These are phyloP conservation scores for Xylaria arbuscula DNA, from an alignment of 2,329 filamentous ascomycete genomes.

Conservation along the genomic window DNA sequence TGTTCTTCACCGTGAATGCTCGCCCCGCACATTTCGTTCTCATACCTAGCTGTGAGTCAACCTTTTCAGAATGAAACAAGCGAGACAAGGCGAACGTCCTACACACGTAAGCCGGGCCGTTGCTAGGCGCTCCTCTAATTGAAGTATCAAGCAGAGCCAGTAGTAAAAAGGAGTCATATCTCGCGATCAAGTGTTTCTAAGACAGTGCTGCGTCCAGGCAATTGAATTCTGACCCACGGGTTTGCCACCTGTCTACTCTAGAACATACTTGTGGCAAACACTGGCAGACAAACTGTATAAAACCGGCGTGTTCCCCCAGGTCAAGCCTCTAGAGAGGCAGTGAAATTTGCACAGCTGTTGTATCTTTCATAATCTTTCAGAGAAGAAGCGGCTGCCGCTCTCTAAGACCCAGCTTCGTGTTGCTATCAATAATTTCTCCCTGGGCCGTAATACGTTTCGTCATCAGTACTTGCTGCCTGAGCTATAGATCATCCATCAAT, in stretches of 20 bases:
- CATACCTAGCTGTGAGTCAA: slow-evolving; percentile 9
- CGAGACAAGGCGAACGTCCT: neutral
- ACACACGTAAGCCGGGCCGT: neutral
- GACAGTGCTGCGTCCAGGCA: slow-evolving; percentile 2
- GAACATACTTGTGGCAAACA: neutral
- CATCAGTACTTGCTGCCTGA: neutral
- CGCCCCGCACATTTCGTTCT: slow-evolving; percentile 12
- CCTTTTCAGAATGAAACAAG: neutral
- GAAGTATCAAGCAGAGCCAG: neutral
- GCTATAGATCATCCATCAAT: neutral
- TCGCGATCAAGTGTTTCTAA: neutral
- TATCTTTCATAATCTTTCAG: neutral
- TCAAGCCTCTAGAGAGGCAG: neutral
- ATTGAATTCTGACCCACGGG: neutral
- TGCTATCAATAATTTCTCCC: neutral
- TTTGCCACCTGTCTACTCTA: slow-evolving; percentile 11
- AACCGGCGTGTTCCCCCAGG: neutral
- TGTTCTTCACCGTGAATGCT: neutral
- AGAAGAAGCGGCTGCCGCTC: neutral
- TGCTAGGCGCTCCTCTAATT: neutral
- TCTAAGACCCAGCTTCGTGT: neutral
- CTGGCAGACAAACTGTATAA: neutral
- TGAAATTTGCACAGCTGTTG: neutral
- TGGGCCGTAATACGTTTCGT: too few relatives aligned
- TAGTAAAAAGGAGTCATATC: neutral